These are phyloP conservation scores for Fusarium cicatricum DNA, from an alignment of 2,329 filamentous ascomycete genomes.

Conservation along the genomic window DNA sequence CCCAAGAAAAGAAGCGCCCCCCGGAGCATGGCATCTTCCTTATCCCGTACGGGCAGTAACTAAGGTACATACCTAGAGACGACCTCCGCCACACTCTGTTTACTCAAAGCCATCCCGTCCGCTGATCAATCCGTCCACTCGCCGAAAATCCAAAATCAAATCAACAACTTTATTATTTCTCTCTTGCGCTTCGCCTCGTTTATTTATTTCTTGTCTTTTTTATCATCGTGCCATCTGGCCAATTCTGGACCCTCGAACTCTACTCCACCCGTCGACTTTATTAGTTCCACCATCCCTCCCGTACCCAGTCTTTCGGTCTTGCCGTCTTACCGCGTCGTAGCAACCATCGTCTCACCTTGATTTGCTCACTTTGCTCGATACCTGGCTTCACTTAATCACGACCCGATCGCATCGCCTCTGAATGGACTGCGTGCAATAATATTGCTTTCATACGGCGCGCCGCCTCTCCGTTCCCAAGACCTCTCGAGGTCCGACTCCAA, in stretches of 20 bases:
- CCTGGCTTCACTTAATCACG: not conserved
- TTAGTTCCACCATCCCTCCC: slow-evolving; percentile 5
- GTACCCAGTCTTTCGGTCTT: slow-evolving; percentile 8
- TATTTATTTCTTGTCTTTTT: not conserved
- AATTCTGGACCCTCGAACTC: not conserved
- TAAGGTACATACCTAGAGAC: too few relatives aligned
- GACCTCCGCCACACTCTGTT: slow-evolving; percentile 32
- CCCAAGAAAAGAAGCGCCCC: not conserved
- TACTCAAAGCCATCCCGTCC: too few relatives aligned
- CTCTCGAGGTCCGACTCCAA: slow-evolving; percentile 28
- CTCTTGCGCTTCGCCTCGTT: not conserved
- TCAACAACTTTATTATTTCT: not conserved
- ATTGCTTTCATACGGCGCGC: slow-evolving; percentile 16
- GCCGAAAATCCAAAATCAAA: not conserved
- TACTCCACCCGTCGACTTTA: not conserved
- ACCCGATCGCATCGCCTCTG: slow-evolving; percentile 10
- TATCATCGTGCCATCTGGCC: not conserved
- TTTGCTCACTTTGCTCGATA: not conserved
- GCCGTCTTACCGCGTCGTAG: slow-evolving; percentile 12
- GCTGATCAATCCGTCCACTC: slow-evolving; percentile 10
- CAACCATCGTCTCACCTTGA: slow-evolving; percentile 10
- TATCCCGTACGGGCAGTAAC: not conserved
- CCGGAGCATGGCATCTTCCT: slow-evolving; percentile 1
- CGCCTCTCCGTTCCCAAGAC: slow-evolving; percentile 25
- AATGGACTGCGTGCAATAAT: slow-evolving; percentile 33